These are phyloP conservation scores for Rhamnella rubrinervis DNA, from an alignment of 331 rosid genomes.

Conservation along the genomic window DNA sequence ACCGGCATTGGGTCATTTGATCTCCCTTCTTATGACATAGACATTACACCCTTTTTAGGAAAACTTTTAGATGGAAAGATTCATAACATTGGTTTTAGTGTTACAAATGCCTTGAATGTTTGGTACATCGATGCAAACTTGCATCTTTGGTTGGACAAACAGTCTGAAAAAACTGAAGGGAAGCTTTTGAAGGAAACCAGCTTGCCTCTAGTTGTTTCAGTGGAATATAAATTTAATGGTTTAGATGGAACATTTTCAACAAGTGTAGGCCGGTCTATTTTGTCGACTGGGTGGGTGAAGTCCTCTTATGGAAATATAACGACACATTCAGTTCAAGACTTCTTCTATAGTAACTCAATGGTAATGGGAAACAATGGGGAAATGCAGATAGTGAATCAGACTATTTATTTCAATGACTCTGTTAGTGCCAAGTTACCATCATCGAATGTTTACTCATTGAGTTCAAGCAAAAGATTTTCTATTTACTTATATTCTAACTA, in stretches of 20 bases:
- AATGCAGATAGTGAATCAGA: conserved; percentile 41
- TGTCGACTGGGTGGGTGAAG: conserved; percentile 39
- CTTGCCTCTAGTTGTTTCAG: conserved; percentile 35
- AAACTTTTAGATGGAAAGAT: conserved; percentile 9
- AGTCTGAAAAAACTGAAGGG: conserved; percentile 38
- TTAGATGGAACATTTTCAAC: conserved; percentile 39
- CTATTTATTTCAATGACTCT: conserved; percentile 33
- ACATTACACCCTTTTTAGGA: conserved; percentile 47
- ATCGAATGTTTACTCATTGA: background rate
- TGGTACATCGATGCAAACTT: conserved; percentile 34
- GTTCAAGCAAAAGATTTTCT: conserved; percentile 26
- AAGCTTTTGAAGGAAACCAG: conserved; percentile 22
- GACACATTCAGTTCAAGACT: conserved; percentile 35
- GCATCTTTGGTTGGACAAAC: conserved; percentile 9
- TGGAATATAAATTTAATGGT: conserved; percentile 37
- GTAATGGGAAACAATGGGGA: conserved; percentile 30
- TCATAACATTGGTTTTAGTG: conserved; percentile 42
- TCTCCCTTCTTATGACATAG: conserved; percentile 58
- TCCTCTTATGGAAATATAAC: conserved; percentile 53
- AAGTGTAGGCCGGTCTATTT: conserved; percentile 17
- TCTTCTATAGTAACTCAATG: conserved; percentile 34
- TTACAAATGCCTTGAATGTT: conserved; percentile 53
- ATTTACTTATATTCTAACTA: conserved; percentile 19
- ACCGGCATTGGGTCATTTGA: conserved; percentile 60
- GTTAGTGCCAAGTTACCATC: conserved; percentile 27